Base-by-base conservation (phyloP, 768 basidiomycete species). In the Polyporus arcularius region DNA sequence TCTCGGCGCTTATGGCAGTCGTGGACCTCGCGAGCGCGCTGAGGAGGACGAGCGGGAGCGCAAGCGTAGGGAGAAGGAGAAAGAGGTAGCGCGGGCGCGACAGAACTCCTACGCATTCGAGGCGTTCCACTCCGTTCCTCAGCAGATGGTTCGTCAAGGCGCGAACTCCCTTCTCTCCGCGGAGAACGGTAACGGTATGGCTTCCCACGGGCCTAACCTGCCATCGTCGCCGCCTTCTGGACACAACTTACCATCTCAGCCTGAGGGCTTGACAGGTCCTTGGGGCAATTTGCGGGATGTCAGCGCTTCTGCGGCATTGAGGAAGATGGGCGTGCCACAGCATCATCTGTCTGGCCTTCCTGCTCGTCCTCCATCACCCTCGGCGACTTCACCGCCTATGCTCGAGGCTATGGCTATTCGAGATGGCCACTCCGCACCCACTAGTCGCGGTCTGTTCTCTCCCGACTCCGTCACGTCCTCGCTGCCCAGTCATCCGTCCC, bases 71-170 rank as follows among this genome's bases (percentile, higher is more conserved):
- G 72, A 78, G 66, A 83, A 82, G 68, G 82, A 79, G 69, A 86
- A 82, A 71, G 82, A 82, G 50, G 74, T 79, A 60, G 78, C 80
- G 39, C 74, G 75, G 26, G 66, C 82, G 55, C 66, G 81, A 8
- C 71, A 78, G 53, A 74, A 73, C 51, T 69, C 82, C 2, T 76
- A 78, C 26, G 82, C 88, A 1, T 93, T 84, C 69, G 92, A 94
- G 67, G 88, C 90, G 2, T 94, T 93, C 77, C 87, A 92, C 70
- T 84, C 86, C 1, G 81, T 87, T 1, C 78, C 78, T 30, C 75
- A 67, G 40, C 72, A 72, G 38, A 76, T 81, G 64, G 70, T 71
- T 35, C 74, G 71, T 39, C 68, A 70, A 35, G 68, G 68, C 28
- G 70, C 68, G 30, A 70, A 74, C 53, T 69, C 75, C 10, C 58